Percentiles rank a stretch among this genome's conserved stretches.
phyloP scores from a whole-genome alignment of 1,139 yeast species.

The Magnusiomyces clavatus region DNA sequence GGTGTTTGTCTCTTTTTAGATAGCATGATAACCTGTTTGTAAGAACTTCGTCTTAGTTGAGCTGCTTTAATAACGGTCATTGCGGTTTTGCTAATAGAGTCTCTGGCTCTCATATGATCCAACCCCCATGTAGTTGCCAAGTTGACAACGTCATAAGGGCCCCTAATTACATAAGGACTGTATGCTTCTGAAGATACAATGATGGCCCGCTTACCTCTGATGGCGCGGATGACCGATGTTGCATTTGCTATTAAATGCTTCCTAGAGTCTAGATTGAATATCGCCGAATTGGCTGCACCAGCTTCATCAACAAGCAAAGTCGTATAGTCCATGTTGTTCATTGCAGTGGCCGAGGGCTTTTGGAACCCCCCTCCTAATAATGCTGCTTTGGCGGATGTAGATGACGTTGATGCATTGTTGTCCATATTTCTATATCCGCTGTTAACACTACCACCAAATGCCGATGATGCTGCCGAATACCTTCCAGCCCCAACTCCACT shows the following conservation, averaged over 20 bases:
- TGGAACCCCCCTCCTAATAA: not conserved
- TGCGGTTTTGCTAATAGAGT: conserved; percentile 53
- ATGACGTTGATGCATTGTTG: conserved; percentile 32
- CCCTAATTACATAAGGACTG: conserved; percentile 51
- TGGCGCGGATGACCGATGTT: conserved; percentile 68
- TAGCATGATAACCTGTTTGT: conserved; percentile 28
- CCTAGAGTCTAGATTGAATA: conserved; percentile 34
- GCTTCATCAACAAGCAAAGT: conserved; percentile 20
- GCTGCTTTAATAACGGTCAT: conserved; percentile 63
- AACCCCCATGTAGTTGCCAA: conserved; percentile 65
- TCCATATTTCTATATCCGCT: conserved; percentile 12
- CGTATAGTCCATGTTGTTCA: conserved; percentile 19
- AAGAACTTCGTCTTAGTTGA: conserved; percentile 58
- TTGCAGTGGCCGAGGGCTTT: conserved; percentile 14
- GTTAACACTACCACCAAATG: no score
- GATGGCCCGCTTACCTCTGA: conserved; percentile 67
- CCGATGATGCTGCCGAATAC: no score
- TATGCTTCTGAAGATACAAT: conserved; percentile 72
- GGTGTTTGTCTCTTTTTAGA: conserved; percentile 7
- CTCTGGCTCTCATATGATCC: conserved; percentile 52
- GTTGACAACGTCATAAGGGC: conserved; percentile 60
- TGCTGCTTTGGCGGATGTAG: conserved; percentile 10
- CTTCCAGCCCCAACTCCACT: no score
- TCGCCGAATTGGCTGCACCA: conserved; percentile 12
- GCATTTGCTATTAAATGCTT: conserved; percentile 62